A percentile compares a stretch with the other conserved stretches of the same genome.
These are phyloP conservation scores for Verruconis gallopava DNA, from an alignment of 2,329 filamentous ascomycete genomes.

Conservation along the genomic window DNA sequence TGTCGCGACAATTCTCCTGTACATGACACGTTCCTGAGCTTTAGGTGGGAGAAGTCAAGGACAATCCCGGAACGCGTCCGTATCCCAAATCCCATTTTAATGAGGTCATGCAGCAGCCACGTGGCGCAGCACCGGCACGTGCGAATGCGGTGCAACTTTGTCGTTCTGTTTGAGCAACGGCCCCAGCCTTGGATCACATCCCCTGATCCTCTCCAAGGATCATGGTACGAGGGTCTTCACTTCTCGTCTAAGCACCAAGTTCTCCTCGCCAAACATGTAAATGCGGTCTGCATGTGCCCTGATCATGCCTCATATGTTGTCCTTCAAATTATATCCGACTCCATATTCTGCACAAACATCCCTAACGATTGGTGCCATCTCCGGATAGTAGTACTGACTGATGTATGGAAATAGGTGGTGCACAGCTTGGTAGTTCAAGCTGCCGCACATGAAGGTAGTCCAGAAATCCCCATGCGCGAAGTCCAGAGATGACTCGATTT, in stretches of 20 bases:
- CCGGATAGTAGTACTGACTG: conserved; percentile 6
- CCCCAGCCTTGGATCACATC: no score
- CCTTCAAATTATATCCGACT: conserved; percentile 8
- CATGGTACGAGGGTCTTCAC: no score
- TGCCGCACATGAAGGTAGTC: conserved; percentile 9
- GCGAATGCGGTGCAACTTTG: no score
- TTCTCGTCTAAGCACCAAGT: conserved; percentile 1
- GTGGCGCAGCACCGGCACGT: no score
- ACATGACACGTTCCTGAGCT: no score
- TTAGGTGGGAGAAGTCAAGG: no score
- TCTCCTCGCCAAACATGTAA: conserved; percentile 5
- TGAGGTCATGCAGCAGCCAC: no score
- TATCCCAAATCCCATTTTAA: no score
- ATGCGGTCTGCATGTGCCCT: conserved; percentile 5
- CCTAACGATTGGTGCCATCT: conserved; percentile 8
- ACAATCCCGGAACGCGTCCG: no score
- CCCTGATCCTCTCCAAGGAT: no score
- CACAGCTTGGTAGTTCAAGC: conserved; percentile 8
- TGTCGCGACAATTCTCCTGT: no score
- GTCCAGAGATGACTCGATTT: conserved; percentile 9
- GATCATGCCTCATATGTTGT: conserved; percentile 9
- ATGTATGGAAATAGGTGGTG: conserved; percentile 9
- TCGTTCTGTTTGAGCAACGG: no score
- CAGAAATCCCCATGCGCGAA: conserved; percentile 4
- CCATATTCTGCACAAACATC: conserved; percentile 4